Evolutionary conservation across 2,329 filamentous ascomycete species (phyloP).

Genomic region (Ascochyta koolunga): DNA sequence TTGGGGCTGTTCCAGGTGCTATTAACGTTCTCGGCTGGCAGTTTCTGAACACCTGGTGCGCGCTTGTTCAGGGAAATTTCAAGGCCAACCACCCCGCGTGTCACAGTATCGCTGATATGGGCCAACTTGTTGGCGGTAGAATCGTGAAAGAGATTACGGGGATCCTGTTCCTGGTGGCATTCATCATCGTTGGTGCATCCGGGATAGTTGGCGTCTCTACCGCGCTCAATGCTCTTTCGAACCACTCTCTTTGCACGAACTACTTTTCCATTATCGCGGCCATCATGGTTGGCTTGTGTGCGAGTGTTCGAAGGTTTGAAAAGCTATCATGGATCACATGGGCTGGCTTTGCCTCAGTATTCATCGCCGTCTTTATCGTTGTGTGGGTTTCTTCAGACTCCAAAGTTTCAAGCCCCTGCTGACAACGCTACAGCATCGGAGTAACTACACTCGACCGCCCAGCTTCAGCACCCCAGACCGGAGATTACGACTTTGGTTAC

Average conservation of each 20-base stretch:
- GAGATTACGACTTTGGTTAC: slow-evolving; percentile 66
- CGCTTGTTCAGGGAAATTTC: slow-evolving; percentile 59
- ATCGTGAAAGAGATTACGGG: slow-evolving; percentile 60
- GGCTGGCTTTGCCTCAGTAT: slow-evolving; percentile 65
- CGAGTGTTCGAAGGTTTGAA: slow-evolving; percentile 64
- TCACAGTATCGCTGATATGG: slow-evolving; percentile 65
- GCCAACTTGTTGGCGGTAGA: slow-evolving; percentile 59
- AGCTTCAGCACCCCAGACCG: slow-evolving; percentile 65
- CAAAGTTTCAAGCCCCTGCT: background rate
- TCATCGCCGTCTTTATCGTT: slow-evolving; percentile 63
- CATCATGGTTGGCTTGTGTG: slow-evolving; percentile 56
- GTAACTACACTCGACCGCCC: slow-evolving; percentile 64
- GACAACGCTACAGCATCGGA: slow-evolving; percentile 48
- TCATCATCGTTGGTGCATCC: slow-evolving; percentile 62
- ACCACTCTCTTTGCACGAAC: slow-evolving; percentile 65
- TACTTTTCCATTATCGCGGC: slow-evolving; percentile 65
- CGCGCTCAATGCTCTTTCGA: slow-evolving; percentile 65
- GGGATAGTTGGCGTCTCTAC: slow-evolving; percentile 66
- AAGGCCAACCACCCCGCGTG: slow-evolving; percentile 58
- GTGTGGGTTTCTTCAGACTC: slow-evolving; percentile 40
- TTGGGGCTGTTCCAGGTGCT: slow-evolving; percentile 57
- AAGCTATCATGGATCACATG: slow-evolving; percentile 68
- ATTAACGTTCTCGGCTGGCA: slow-evolving; percentile 57
- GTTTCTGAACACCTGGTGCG: slow-evolving; percentile 57
- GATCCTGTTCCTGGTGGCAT: slow-evolving; percentile 63